Evolutionary conservation across 208 protist genomes (phyloP).

Genomic region (Angomonas desouzai): DNA sequence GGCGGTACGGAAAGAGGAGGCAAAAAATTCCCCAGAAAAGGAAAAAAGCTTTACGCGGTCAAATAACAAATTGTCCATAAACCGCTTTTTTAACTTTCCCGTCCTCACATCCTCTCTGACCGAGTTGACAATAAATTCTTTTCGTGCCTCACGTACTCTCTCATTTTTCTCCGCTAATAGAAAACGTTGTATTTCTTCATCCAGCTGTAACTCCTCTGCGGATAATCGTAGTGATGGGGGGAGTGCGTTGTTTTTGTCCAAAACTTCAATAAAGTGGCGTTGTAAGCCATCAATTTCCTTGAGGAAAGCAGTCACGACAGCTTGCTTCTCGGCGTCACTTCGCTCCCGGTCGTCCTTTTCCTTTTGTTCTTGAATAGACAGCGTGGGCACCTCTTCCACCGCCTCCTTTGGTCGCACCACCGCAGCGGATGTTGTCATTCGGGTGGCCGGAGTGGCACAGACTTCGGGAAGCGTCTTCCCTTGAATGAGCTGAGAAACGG

Average conservation of each 20-base stretch:
- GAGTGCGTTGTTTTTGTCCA: constrained; percentile 65
- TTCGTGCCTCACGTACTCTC: constrained; percentile 61
- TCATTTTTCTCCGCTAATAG: constrained; percentile 68
- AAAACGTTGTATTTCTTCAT: constrained; percentile 67
- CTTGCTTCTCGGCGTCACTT: constrained; percentile 52
- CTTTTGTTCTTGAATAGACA: constrained; percentile 93
- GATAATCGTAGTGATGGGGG: constrained; percentile 43
- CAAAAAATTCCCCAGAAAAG: constrained; percentile 63
- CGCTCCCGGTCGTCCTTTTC: constrained; percentile 84
- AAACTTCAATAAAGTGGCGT: constrained; percentile 51
- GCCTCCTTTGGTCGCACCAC: background rate
- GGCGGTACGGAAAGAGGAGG: constrained; percentile 88
- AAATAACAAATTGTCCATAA: constrained; percentile 87
- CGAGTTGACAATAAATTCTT: constrained; percentile 73
- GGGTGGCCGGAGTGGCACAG: constrained; percentile 5
- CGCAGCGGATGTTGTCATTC: too few relatives aligned
- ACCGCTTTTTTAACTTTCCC: constrained; percentile 83
- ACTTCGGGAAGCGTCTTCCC: constrained; percentile 21
- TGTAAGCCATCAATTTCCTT: constrained; percentile 59
- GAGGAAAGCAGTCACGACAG: constrained; percentile 70
- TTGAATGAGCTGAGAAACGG: constrained; percentile 74
- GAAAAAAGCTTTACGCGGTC: constrained; percentile 88
- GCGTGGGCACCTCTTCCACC: constrained; percentile 16
- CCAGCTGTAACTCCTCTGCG: constrained; percentile 75
- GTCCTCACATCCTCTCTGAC: constrained; percentile 83